Conservation (phyloP, 768 basidiomycete genomes). For the Hebeloma cylindrosporum region DNA sequence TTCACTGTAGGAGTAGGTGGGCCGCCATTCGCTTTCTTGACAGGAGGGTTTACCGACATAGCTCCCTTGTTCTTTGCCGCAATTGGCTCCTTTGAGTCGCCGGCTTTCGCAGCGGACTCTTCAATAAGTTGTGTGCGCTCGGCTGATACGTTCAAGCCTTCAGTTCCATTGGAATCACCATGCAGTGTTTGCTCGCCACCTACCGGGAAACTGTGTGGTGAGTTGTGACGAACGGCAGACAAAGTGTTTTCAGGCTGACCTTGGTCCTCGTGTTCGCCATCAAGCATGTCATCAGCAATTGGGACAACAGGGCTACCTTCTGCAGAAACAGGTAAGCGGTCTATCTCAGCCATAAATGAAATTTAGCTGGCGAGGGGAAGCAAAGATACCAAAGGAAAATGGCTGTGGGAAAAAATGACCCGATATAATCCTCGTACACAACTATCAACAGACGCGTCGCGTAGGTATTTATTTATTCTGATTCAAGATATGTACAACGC, state of each 20-base stretch:
- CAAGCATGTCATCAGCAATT: slow-evolving; percentile 17
- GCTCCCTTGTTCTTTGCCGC: slow-evolving; percentile 35
- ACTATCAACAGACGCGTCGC: slow-evolving; percentile 36
- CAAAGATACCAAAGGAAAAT: slow-evolving; percentile 17
- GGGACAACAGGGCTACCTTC: slow-evolving; percentile 14
- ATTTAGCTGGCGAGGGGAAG: slow-evolving; percentile 9
- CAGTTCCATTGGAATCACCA: too few species aligned
- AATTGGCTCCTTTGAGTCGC: slow-evolving; percentile 24
- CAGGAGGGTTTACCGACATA: slow-evolving; percentile 41
- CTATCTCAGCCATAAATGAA: slow-evolving; percentile 30
- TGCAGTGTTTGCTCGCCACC: too few species aligned
- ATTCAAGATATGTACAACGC: background rate
- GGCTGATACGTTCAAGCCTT: too few species aligned
- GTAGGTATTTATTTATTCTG: slow-evolving; percentile 8
- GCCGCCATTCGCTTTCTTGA: slow-evolving; percentile 46
- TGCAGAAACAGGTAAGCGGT: slow-evolving; percentile 16
- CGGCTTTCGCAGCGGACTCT: slow-evolving; percentile 23
- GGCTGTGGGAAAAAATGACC: slow-evolving; percentile 27
- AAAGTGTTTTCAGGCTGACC: slow-evolving; percentile 19
- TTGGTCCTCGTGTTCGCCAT: slow-evolving; percentile 25
- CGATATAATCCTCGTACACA: slow-evolving; percentile 15
- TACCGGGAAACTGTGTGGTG: slow-evolving; percentile 19
- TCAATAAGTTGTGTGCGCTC: too few species aligned
- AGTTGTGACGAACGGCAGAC: slow-evolving; percentile 19
- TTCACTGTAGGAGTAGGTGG: slow-evolving; percentile 61